Conservation (phyloP, 1,139 yeast species). For the Magnusiomyces paraingens region DNA sequence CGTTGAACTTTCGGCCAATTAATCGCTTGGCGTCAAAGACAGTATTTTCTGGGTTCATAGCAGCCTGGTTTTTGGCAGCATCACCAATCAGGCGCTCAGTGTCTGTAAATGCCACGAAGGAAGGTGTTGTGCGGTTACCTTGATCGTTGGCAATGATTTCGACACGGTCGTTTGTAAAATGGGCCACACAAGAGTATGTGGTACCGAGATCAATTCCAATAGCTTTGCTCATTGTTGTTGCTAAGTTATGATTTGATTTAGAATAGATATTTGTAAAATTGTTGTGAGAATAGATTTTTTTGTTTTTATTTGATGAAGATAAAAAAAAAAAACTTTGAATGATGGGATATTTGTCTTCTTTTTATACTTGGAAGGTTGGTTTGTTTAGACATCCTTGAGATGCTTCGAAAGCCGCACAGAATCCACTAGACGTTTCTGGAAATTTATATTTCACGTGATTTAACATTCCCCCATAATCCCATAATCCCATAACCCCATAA, state of each 20-base stretch:
- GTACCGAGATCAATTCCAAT: conserved; percentile 92
- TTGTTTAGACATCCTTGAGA: too few species aligned
- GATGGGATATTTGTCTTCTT: too few species aligned
- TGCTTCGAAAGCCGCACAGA: too few species aligned
- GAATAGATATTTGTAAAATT: too few species aligned
- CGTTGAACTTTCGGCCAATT: conserved; percentile 86
- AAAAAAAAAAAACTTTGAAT: too few species aligned
- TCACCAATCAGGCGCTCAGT: conserved; percentile 97
- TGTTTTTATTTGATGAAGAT: too few species aligned
- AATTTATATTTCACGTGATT: too few species aligned
- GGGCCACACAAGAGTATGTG: conserved; percentile 97
- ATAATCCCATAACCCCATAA: too few species aligned
- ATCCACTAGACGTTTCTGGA: too few species aligned
- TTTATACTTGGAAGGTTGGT: too few species aligned
- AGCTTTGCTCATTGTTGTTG: conserved; percentile 8
- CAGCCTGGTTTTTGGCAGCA: conserved; percentile 98
- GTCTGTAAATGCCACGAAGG: conserved; percentile 92
- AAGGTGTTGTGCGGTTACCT: conserved; percentile 97
- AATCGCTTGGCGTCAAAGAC: conserved; percentile 95
- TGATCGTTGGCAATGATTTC: conserved; percentile 97
- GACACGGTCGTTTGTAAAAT: conserved; percentile 84
- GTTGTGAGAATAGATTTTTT: too few species aligned
- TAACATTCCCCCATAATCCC: too few species aligned
- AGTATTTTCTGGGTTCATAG: conserved; percentile 92
- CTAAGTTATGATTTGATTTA: background rate